phyloP scores from a whole-genome alignment of 192 early-diverging fungal genomes.

The Gamsiella multidivaricata region DNA sequence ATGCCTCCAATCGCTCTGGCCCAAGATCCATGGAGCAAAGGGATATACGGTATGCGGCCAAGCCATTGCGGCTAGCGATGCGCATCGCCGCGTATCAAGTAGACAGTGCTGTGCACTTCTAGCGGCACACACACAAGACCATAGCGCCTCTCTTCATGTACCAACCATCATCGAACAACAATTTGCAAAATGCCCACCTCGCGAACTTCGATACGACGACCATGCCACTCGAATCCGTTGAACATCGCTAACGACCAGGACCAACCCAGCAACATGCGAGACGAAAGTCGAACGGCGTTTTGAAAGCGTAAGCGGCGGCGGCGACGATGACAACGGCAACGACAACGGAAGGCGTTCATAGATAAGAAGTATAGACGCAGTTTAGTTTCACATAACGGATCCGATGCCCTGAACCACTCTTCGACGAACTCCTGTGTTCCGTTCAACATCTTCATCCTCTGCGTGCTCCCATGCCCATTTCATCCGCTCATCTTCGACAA shows the following conservation, averaged over 20 bases:
- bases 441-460: not conserved
- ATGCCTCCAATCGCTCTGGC: too few species aligned
- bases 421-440: too few species aligned
- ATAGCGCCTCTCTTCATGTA: not conserved
- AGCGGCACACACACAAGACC: too few species aligned
- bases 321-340: not conserved
- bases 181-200: constrained; percentile 66
- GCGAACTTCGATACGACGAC: constrained; percentile 80
- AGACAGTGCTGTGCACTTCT: too few species aligned
- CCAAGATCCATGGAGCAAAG: too few species aligned
- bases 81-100: too few species aligned
- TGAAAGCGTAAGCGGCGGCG: not conserved
- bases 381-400: constrained; percentile 4
- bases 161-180: constrained; percentile 16
- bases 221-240: constrained; percentile 83
- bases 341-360: constrained; percentile 1
- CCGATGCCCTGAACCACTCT: not conserved
- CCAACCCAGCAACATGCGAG: not conserved
- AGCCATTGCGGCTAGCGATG: too few species aligned
- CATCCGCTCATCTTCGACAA: not conserved
- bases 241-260: constrained; percentile 71
- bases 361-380: constrained; percentile 18
- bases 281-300: not conserved
- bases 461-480: too few species aligned
- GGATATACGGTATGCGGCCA: too few species aligned